Evolutionary conservation across 305 asterid species (phyloP).

Genomic region (Lippia alba): DNA sequence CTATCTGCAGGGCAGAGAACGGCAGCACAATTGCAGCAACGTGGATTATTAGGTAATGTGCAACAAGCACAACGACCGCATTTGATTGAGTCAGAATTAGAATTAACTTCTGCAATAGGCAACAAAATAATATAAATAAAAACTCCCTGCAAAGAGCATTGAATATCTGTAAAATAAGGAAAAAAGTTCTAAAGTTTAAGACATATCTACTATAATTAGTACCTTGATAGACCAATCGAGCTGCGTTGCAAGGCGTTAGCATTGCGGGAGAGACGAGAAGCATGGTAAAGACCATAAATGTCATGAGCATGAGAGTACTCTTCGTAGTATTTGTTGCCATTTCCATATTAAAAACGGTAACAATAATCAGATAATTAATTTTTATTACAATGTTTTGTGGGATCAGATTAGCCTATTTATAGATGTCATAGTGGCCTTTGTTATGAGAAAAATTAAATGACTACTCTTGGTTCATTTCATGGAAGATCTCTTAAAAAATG

Average conservation of each 20-base stretch:
- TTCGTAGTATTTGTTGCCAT: slow-evolving; percentile 25
- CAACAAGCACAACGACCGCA: slow-evolving; percentile 3
- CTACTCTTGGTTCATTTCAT: no score
- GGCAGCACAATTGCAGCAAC: neutral
- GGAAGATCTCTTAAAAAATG: no score
- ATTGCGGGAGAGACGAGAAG: slow-evolving; percentile 27
- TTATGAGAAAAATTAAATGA: neutral
- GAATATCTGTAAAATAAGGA: no score
- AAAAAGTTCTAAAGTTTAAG: no score
- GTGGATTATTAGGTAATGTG: neutral
- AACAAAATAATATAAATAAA: neutral
- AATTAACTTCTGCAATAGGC: neutral
- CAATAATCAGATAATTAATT: neutral
- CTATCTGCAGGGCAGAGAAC: neutral
- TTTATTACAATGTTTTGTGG: neutral
- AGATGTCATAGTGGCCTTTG: no score
- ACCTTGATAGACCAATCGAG: slow-evolving; percentile 2
- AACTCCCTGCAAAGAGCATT: neutral
- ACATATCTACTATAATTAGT: no score
- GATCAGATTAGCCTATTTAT: neutral
- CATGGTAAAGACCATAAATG: slow-evolving; percentile 29
- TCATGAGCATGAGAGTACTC: slow-evolving; percentile 14
- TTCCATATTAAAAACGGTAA: neutral
- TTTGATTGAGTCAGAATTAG: neutral
- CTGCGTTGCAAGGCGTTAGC: slow-evolving; percentile 20